Conservation (phyloP, 768 basidiomycete species). For the Boletales sp. region DNA sequence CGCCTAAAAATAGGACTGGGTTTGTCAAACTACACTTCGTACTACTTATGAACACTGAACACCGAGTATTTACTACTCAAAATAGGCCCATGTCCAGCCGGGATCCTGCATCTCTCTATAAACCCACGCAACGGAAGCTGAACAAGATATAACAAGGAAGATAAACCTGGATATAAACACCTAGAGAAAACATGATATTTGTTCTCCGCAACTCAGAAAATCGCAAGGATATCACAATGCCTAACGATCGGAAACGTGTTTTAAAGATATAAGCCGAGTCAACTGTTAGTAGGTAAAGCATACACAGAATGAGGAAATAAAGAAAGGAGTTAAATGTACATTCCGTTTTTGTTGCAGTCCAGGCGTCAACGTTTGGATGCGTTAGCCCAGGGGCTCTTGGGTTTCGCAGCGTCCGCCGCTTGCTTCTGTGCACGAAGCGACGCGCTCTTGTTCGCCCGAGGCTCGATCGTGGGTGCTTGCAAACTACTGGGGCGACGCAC, state of each 20-base stretch:
- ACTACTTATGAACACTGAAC: too few relatives aligned
- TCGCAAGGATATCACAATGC: constrained; percentile 12
- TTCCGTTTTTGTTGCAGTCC: not conserved
- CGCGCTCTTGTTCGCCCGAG: constrained; percentile 74
- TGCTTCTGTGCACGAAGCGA: constrained; percentile 66
- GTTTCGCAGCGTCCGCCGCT: constrained; percentile 33
- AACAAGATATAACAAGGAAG: constrained; percentile 1
- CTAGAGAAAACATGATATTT: constrained; percentile 1
- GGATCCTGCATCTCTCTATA: not conserved
- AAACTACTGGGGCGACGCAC: constrained; percentile 55
- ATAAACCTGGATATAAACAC: constrained; percentile 15
- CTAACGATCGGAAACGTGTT: constrained; percentile 16
- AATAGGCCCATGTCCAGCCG: constrained; percentile 12
- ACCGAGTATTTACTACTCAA: too few relatives aligned
- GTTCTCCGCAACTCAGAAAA: constrained; percentile 13
- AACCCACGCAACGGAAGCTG: constrained; percentile 3
- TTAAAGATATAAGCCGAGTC: constrained; percentile 8
- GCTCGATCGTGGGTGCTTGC: constrained; percentile 57
- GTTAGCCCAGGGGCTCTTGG: constrained; percentile 32
- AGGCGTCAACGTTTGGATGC: constrained; percentile 23
- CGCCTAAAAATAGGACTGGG: too few relatives aligned
- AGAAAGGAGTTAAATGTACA: not conserved
- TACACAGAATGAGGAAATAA: constrained; percentile 5
- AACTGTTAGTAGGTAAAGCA: constrained; percentile 18
- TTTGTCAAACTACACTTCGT: too few relatives aligned